Base-by-base conservation (phyloP, 306 rosid species). In the Morella rubra region DNA sequence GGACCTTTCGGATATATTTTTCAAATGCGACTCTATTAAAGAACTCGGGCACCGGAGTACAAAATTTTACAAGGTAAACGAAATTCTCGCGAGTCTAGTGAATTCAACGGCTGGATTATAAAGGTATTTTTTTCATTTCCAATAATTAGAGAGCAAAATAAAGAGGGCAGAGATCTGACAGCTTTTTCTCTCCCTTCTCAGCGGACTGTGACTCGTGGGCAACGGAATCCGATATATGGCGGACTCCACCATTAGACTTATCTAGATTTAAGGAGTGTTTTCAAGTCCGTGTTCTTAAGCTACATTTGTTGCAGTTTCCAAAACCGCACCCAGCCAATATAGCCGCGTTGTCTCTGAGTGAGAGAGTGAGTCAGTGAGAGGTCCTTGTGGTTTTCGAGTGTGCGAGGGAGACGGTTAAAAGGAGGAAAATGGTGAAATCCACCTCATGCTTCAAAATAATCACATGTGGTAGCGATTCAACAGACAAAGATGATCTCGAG, bases 401-500 rank as follows among this genome's bases (percentile, higher is more conserved):
- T 32, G 15, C 14, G 60, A 65, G 59, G 72, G 81, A 71, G 49
- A 61, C 27, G 58, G 65, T 27, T 32, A 13, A 72, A 40, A 77
- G 62, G 49, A 74, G 27, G 3, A 53, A 53, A 55, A 91, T 91
- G 98, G 93, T 84, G 70, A 93, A 86, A 84, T 71, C 98, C 49
- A 78, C 81, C 49, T 88, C 97, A n/a, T 93, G 98, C 87, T 88
- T 93, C 87, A 90, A 88, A 71, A 84, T 93, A 68, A 88, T 93
- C 73, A 59, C 93, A 4, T 93, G 98, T 82, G 91, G 93, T 71
- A 59, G 89, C 74, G 93, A 85, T 74, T 82, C 88, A 6, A 83
- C 85, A 40, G 90, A 87, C 27, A 83, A 66, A n/a, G 90, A 90
- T 44, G 96, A 85, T 62, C 70, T 77, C 81, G 86, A 82, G 19